Evolutionary conservation across 352 stramenopile genomes (phyloP).

Genomic region (Phytophthora cajani): DNA sequence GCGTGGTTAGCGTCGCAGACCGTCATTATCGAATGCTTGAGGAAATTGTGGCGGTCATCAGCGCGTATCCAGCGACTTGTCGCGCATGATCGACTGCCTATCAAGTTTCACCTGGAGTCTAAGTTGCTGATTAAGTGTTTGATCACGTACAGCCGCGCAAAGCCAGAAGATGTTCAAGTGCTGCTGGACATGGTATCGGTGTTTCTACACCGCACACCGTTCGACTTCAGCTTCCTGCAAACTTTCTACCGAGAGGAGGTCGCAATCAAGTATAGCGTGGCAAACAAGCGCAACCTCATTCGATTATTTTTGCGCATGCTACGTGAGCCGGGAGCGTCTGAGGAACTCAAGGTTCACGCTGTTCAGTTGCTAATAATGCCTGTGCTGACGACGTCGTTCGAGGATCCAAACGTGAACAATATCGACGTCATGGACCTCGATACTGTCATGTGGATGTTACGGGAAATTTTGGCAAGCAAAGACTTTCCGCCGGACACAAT

Average conservation of each 20-base stretch:
- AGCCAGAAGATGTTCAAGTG: constrained; percentile 95
- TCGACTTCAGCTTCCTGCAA: constrained; percentile 96
- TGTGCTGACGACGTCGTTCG: constrained; percentile 89
- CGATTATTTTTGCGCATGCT: constrained; percentile 91
- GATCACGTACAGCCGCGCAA: constrained; percentile 92
- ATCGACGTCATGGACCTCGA: constrained; percentile 87
- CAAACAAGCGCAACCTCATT: constrained; percentile 88
- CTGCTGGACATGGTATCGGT: constrained; percentile 96
- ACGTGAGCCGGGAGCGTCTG: constrained; percentile 65
- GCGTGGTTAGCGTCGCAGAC: constrained; percentile 88
- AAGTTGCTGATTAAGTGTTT: constrained; percentile 95
- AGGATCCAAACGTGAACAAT: constrained; percentile 79
- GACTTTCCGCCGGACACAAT: constrained; percentile 74
- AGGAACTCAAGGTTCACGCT: constrained; percentile 93
- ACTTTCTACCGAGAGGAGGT: constrained; percentile 90
- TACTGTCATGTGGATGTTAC: constrained; percentile 89
- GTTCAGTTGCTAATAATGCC: constrained; percentile 95
- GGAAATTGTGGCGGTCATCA: constrained; percentile 94
- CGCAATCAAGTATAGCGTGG: constrained; percentile 59
- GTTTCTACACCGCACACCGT: constrained; percentile 93
- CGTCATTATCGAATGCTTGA: constrained; percentile 93
- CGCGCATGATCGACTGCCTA: constrained; percentile 78
- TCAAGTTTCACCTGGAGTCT: constrained; percentile 95
- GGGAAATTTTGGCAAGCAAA: constrained; percentile 88
- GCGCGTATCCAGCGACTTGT: constrained; percentile 78